Percentiles rank a stretch among this genome's conserved stretches.
Evolutionary conservation across 305 asterid species (phyloP).

Genomic region (Coffea humblotiana): DNA sequence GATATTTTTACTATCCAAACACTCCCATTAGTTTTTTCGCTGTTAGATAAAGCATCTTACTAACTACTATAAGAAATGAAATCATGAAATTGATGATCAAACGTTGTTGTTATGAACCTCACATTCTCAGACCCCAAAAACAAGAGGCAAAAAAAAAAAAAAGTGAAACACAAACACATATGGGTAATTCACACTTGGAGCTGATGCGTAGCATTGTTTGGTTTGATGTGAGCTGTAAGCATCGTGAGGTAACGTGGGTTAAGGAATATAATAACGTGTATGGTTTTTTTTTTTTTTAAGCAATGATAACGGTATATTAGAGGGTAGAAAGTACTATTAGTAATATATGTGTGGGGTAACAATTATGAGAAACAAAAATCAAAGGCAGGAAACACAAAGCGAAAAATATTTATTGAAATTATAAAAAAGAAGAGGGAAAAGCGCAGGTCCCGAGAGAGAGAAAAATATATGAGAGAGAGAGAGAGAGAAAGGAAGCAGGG

Average conservation of each 20-base stretch:
- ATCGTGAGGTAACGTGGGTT: constrained; percentile 90
- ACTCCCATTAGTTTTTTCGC: too few relatives aligned
- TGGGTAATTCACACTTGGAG: background rate
- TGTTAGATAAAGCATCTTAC: too few relatives aligned
- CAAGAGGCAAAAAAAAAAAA: background rate
- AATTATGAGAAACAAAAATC: background rate
- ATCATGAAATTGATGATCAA: too few relatives aligned
- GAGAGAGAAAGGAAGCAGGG: constrained; percentile 29
- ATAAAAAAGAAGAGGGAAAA: constrained; percentile 18
- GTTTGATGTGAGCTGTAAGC: constrained; percentile 65
- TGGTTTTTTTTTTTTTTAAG: too few relatives aligned
- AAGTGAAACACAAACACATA: background rate
- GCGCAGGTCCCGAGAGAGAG: constrained; percentile 46
- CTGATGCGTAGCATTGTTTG: background rate
- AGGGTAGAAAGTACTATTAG: constrained; percentile 19
- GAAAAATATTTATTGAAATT: background rate
- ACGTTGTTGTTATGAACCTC: background rate
- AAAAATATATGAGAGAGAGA: constrained; percentile 36
- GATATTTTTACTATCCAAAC: too few relatives aligned
- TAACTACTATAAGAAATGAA: too few relatives aligned
- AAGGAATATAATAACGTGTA: constrained; percentile 73
- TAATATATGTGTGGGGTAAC: background rate
- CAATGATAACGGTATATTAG: constrained; percentile 19
- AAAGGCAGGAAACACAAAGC: constrained; percentile 4
- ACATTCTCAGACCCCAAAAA: too few relatives aligned